A percentile compares a stretch with the other conserved stretches of the same genome.
Evolutionary conservation across 805 yeast species (phyloP).

Genomic region (Scheffersomyces lignosus): DNA sequence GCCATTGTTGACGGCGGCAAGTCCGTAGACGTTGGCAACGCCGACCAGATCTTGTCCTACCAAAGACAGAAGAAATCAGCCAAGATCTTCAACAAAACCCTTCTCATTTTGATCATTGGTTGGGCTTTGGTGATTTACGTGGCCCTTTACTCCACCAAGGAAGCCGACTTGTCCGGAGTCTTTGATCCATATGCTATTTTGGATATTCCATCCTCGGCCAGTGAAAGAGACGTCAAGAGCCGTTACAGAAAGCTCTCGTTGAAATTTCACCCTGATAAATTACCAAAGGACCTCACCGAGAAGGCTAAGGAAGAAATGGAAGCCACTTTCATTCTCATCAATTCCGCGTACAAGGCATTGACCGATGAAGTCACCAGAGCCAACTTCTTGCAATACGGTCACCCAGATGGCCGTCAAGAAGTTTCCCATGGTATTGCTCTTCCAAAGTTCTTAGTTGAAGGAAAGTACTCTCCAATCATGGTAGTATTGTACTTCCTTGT

Average conservation of each 20-base stretch:
- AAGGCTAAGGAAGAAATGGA: slow-evolving; percentile 62
- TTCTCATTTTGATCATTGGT: slow-evolving; percentile 45
- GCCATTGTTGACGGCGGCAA: slow-evolving; percentile 32
- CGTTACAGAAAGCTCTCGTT: slow-evolving; percentile 85
- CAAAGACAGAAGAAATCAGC: slow-evolving; percentile 28
- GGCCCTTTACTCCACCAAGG: slow-evolving; percentile 39
- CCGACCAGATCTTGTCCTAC: slow-evolving; percentile 21
- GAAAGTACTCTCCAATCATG: slow-evolving; percentile 66
- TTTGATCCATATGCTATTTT: slow-evolving; percentile 93
- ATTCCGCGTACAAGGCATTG: slow-evolving; percentile 90
- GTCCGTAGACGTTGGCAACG: slow-evolving; percentile 31
- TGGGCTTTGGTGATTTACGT: slow-evolving; percentile 57
- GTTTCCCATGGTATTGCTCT: slow-evolving; percentile 90
- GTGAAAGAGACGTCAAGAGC: slow-evolving; percentile 74
- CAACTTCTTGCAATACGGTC: slow-evolving; percentile 85
- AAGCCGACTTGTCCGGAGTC: slow-evolving; percentile 45
- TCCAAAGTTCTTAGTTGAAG: slow-evolving; percentile 88
- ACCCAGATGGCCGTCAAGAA: slow-evolving; percentile 97
- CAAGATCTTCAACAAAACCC: slow-evolving; percentile 38
- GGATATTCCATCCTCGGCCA: slow-evolving; percentile 65
- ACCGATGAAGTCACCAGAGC: slow-evolving; percentile 86
- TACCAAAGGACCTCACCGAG: slow-evolving; percentile 60
- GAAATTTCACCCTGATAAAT: slow-evolving; percentile 91
- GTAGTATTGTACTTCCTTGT: slow-evolving; percentile 62
- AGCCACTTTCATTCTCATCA: slow-evolving; percentile 73